Evolutionary conservation across 176 grass and related monocot genomes (phyloP), one percentile per base, ranked within the genome.

Genomic region (Triticum urartu): DNA sequence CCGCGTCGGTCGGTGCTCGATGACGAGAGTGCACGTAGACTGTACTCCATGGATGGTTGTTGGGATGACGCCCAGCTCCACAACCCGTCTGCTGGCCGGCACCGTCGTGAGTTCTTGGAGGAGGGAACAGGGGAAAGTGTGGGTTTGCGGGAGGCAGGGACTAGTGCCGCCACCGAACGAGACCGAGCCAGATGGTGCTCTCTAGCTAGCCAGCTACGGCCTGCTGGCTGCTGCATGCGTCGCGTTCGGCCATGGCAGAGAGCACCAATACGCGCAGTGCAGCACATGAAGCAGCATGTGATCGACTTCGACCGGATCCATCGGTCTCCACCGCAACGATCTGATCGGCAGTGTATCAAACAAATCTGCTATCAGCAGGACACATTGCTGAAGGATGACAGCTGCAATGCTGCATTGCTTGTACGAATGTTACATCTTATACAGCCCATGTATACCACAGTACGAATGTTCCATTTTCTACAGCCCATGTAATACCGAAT

Each of bases 1-100:
- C 68, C 9, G 34, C 32, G 47, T 33, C 28, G 47, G 43, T 42
- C 40, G 50, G 38, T 48, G 42, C 42, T 43, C 1, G 48, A 52
- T 15, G 74, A 84, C 4, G 56, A 73, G 4, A 17, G 54, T 75
- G 36, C 81, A 62, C 24, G 42, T 20, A 67, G 36, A 59, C 43
- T 81, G 33, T 54, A 77, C 22, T 78, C 62, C 43, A 78, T 42
- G 63, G 63, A 4, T 47, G 83, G 88, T 89, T 47, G 83, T 85
- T 85, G 60, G 68, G 35, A 61, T 67, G 63, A 36, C 17, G 15
- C 17, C 6, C 52, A 39, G 9, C 68, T 70, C 68, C 4, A 39
- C 52, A 56, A 0, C 52, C 17, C 15, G 11, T 20, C 35, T 45
- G 24, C 10, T 25, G 22, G 36, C 7, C 35, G 30, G 39, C 42